Evolutionary conservation across 2,329 filamentous ascomycete genomes (phyloP).

Genomic region (Rhynchosporium graminicola): DNA sequence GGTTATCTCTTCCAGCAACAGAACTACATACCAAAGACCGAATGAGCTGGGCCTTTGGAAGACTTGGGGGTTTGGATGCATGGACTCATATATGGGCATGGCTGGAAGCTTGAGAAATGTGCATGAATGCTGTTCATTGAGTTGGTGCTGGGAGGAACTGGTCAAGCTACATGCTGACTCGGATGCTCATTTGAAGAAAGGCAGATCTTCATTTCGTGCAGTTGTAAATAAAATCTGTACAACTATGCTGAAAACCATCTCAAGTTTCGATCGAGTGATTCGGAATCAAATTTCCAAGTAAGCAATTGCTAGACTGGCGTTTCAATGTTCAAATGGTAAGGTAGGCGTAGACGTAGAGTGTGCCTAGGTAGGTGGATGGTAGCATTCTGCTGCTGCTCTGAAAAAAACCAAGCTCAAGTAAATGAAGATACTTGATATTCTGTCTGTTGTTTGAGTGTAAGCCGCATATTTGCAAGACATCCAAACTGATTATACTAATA

Average conservation of each 20-base stretch:
- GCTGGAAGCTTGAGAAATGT: neutral
- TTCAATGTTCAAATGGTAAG: neutral
- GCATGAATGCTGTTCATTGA: neutral
- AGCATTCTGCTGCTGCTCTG: no score
- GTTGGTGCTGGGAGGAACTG: neutral
- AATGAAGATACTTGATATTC: no score
- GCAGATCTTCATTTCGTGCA: conserved; percentile 17
- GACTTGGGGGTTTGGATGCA: conserved; percentile 4
- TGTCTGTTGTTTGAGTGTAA: no score
- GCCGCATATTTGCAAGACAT: no score
- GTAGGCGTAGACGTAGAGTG: no score
- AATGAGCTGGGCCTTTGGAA: conserved; percentile 4
- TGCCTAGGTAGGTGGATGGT: no score
- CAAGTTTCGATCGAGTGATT: neutral
- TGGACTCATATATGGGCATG: neutral
- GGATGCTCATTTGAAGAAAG: conserved; percentile 18
- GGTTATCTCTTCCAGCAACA: conserved; percentile 80
- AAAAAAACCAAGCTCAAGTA: no score
- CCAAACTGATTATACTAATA: no score
- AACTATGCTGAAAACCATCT: neutral
- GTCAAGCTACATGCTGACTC: neutral
- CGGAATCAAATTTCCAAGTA: no score
- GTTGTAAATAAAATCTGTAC: conserved; percentile 28
- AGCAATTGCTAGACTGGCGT: neutral
- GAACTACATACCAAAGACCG: conserved; percentile 61